These are phyloP conservation scores for Aureobasidium uvarum DNA, from an alignment of 2,329 filamentous ascomycete genomes.

Conservation along the genomic window DNA sequence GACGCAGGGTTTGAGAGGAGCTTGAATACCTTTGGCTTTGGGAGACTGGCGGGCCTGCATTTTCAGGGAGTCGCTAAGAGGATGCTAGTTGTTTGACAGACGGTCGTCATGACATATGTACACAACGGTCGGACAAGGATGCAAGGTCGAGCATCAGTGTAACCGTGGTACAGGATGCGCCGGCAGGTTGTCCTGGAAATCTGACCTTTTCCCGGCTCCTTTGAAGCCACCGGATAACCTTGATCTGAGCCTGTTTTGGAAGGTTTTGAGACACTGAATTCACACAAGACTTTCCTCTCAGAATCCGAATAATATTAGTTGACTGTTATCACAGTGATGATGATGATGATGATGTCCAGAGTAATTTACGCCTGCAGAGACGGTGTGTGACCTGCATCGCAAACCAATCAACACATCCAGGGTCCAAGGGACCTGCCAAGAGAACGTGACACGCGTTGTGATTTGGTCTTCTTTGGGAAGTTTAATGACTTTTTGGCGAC, in stretches of 20 bases:
- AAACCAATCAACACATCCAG: slow-evolving; percentile 7
- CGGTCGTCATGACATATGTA: slow-evolving; percentile 20
- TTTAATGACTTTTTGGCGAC: slow-evolving; percentile 9
- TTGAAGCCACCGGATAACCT: slow-evolving; percentile 14
- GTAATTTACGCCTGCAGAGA: slow-evolving; percentile 11
- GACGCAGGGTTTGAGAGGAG: not conserved
- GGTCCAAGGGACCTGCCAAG: slow-evolving; percentile 10
- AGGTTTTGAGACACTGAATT: not conserved
- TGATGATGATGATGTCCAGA: not conserved
- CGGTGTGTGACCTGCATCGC: slow-evolving; percentile 12
- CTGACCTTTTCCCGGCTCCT: not conserved
- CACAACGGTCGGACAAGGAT: not conserved
- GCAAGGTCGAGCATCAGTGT: slow-evolving; percentile 16
- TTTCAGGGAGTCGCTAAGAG: slow-evolving; percentile 31
- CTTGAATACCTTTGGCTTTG: slow-evolving; percentile 42
- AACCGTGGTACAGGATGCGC: slow-evolving; percentile 18
- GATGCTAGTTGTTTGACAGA: slow-evolving; percentile 40
- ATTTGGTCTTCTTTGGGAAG: slow-evolving; percentile 17
- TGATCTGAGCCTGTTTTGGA: not conserved
- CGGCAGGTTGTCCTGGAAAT: slow-evolving; percentile 10
- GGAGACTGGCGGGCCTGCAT: slow-evolving; percentile 45
- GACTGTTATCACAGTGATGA: not conserved
- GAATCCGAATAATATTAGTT: not conserved
- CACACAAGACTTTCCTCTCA: not conserved
- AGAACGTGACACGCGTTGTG: slow-evolving; percentile 9